Percentiles rank a stretch among this genome's conserved stretches.
Evolutionary conservation across 1,284 basidiomycete genomes (phyloP).

Genomic region (Boletus sp.): DNA sequence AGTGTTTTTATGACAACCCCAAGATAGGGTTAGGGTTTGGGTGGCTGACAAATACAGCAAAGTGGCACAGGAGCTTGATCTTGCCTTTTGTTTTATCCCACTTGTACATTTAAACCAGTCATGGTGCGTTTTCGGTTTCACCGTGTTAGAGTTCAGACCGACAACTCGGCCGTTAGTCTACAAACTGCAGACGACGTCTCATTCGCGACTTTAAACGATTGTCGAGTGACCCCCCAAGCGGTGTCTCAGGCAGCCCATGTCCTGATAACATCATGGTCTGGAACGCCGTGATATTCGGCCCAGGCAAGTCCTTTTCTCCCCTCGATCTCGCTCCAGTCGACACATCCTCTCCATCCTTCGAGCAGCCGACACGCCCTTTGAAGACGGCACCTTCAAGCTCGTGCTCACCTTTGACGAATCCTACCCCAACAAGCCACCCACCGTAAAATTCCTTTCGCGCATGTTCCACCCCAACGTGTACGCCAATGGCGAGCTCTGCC

Average conservation of each 20-base stretch:
- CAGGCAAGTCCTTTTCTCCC: constrained; percentile 49
- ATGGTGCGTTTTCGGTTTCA: constrained; percentile 19
- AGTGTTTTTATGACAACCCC: constrained; percentile 26
- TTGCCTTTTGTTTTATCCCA: neutral
- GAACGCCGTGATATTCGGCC: constrained; percentile 99
- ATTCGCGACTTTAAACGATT: constrained; percentile 96
- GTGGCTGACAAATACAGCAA: constrained; percentile 20
- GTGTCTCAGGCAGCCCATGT: constrained; percentile 94
- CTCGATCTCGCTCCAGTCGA: neutral
- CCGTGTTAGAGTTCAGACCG: neutral
- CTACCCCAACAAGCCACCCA: constrained; percentile 97
- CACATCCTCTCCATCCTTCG: no score
- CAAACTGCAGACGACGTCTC: constrained; percentile 83
- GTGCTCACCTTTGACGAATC: constrained; percentile 94
- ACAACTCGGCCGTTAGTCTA: constrained; percentile 54
- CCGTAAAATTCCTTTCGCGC: constrained; percentile 92
- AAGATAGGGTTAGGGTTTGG: constrained; percentile 22
- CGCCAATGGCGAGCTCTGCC: constrained; percentile 94
- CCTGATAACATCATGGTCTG: constrained; percentile 99
- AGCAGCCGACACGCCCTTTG: constrained; percentile 62
- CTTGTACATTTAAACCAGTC: constrained; percentile 1
- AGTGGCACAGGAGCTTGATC: no score
- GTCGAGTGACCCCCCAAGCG: constrained; percentile 90
- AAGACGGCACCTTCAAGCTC: constrained; percentile 98
- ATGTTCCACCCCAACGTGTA: constrained; percentile 99